These are phyloP conservation scores for Kodamaea neixiangensis DNA, from an alignment of 805 yeast genomes.

Conservation along the genomic window DNA sequence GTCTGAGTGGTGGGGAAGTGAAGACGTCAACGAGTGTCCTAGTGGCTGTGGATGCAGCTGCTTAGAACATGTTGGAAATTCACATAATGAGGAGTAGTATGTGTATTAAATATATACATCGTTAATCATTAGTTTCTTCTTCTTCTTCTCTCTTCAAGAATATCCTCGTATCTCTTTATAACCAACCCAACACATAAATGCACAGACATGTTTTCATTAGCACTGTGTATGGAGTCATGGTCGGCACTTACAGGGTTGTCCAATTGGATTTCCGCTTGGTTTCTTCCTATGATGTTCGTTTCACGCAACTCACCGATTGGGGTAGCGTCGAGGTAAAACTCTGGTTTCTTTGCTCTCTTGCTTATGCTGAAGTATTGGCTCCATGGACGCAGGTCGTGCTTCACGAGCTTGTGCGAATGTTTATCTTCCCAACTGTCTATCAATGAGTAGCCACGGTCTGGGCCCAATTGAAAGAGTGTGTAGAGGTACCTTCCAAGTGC, in stretches of 20 bases:
- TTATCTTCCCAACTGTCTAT: slow-evolving; percentile 12
- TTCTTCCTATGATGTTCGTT: neutral
- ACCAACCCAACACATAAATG: slow-evolving; percentile 10
- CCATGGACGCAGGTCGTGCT: slow-evolving; percentile 1
- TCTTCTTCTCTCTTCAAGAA: slow-evolving; percentile 8
- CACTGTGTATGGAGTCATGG: slow-evolving; percentile 5
- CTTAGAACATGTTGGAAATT: slow-evolving; percentile 28
- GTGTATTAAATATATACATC: neutral
- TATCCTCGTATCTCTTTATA: slow-evolving; percentile 11
- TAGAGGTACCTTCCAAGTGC: neutral
- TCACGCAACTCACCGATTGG: slow-evolving; percentile 11
- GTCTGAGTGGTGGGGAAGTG: slow-evolving; percentile 67
- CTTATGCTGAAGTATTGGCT: neutral
- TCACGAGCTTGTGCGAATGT: slow-evolving; percentile 1
- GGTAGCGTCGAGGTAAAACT: slow-evolving; percentile 6
- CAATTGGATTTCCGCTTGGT: slow-evolving; percentile 5
- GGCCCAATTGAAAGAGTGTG: slow-evolving; percentile 7
- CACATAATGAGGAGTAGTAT: neutral
- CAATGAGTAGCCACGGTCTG: slow-evolving; percentile 8
- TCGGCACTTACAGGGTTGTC: neutral
- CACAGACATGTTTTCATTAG: slow-evolving; percentile 5
- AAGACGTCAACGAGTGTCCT: slow-evolving; percentile 58
- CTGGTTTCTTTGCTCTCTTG: neutral
- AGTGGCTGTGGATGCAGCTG: slow-evolving; percentile 87
- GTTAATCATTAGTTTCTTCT: neutral